Conservation (phyloP, 2,329 filamentous ascomycete genomes). For the Dothideomycetes sp. region DNA sequence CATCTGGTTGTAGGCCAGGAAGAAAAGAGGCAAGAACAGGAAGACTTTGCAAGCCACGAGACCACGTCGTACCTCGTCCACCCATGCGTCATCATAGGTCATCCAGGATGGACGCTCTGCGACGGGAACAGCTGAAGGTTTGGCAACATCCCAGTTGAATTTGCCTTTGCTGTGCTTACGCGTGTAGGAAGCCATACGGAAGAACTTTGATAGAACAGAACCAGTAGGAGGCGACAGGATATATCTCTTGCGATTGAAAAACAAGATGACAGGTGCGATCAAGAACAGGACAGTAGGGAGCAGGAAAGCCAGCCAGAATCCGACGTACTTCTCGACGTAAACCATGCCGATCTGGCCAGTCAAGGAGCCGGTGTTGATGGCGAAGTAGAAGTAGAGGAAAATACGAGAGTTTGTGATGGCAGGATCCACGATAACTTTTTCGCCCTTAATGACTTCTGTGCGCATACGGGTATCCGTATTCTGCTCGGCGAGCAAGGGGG, state of each 20-base stretch:
- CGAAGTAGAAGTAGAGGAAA: constrained; percentile 57
- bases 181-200: constrained; percentile 51
- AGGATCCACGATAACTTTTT: constrained; percentile 38
- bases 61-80: constrained; percentile 61
- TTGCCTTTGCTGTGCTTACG: constrained; percentile 38
- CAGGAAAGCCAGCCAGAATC: constrained; percentile 58
- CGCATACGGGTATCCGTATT: constrained; percentile 31
- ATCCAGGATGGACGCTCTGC: constrained; percentile 58
- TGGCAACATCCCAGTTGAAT: constrained; percentile 52
- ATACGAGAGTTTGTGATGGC: constrained; percentile 37
- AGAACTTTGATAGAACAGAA: constrained; percentile 60
- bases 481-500: constrained; percentile 39
- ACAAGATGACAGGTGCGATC: constrained; percentile 30
- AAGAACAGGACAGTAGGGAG: constrained; percentile 55
- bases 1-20: constrained; percentile 50
- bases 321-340: constrained; percentile 56
- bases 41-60: constrained; percentile 63
- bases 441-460: constrained; percentile 31
- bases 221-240: constrained; percentile 57
- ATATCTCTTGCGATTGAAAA: constrained; percentile 36
- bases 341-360: constrained; percentile 54
- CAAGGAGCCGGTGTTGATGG: constrained; percentile 62
- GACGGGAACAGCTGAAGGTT: constrained; percentile 50
- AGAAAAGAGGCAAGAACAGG: constrained; percentile 43
- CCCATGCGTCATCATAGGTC: constrained; percentile 73